Evolutionary conservation across 176 grass and related monocot genomes (phyloP).

Genomic region (Rhynchospora tenuis): DNA sequence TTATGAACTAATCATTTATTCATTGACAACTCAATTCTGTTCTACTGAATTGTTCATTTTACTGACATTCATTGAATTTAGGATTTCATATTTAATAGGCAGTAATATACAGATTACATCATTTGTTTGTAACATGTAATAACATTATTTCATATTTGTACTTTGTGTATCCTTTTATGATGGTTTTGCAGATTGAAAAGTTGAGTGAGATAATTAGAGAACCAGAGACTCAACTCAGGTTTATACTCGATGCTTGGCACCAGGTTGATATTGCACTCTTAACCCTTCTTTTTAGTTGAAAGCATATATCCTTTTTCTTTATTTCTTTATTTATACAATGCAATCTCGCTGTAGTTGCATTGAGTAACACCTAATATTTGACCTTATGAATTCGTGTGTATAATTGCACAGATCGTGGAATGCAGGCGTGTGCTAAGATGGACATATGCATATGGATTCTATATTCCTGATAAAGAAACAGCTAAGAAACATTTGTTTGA

Average conservation of each 20-base stretch:
- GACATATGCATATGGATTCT: constrained; percentile 95
- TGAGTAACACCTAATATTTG: not conserved
- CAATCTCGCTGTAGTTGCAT: not conserved
- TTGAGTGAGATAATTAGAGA: constrained; percentile 61
- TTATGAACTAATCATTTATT: constrained; percentile 7
- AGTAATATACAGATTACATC: not conserved
- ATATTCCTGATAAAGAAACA: constrained; percentile 57
- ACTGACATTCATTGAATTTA: not conserved
- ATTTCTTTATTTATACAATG: not conserved
- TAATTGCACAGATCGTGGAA: constrained; percentile 68
- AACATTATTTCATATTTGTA: not conserved
- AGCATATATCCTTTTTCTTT: not conserved
- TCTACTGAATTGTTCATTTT: not conserved
- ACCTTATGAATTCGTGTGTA: constrained; percentile 8
- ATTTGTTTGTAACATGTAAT: not conserved
- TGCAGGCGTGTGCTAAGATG: constrained; percentile 88
- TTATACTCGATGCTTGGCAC: constrained; percentile 91
- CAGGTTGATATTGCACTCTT: constrained; percentile 40
- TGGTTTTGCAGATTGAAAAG: constrained; percentile 59
- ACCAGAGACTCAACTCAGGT: constrained; percentile 83
- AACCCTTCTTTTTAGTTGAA: not conserved
- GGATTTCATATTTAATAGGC: not conserved
- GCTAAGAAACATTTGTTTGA: constrained; percentile 84
- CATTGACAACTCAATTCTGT: not conserved
- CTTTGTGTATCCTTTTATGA: not conserved